These are phyloP conservation scores for Arctium minus DNA, from an alignment of 129 eudicot species.

Conservation along the genomic window DNA sequence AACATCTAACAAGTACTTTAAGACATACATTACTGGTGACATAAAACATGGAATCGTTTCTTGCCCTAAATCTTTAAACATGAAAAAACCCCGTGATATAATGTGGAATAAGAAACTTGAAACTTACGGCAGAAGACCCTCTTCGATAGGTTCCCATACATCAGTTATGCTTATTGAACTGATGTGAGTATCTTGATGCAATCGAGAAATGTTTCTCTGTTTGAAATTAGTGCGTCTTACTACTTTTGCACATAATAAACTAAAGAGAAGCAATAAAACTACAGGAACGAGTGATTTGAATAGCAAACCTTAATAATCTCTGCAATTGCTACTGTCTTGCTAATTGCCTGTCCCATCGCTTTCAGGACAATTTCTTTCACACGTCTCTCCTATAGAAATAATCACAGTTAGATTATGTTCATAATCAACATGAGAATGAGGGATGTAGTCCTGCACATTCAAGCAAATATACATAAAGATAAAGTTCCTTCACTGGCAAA, in stretches of 20 bases:
- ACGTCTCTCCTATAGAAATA: slow-evolving; percentile 52
- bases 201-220: slow-evolving; percentile 72
- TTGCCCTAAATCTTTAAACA: not conserved
- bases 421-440: not conserved
- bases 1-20: slow-evolving; percentile 14
- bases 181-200: slow-evolving; percentile 87
- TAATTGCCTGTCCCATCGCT: slow-evolving; percentile 98
- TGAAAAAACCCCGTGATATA: not conserved
- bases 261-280: not conserved
- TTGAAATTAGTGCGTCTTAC: slow-evolving; percentile 16
- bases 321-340: slow-evolving; percentile 88
- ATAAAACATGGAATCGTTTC: not conserved
- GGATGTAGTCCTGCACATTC: not conserved
- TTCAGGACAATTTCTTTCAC: slow-evolving; percentile 79
- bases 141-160: slow-evolving; percentile 92
- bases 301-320: slow-evolving; percentile 69
- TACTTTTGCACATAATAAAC: slow-evolving; percentile 6
- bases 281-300: not conserved
- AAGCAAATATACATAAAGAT: not conserved
- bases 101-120: not conserved
- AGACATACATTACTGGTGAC: not conserved
- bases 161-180: slow-evolving; percentile 85
- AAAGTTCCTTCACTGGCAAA: not conserved
- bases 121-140: slow-evolving; percentile 94
- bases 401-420: slow-evolving; percentile 7